phyloP scores from a whole-genome alignment of 2,329 filamentous ascomycete species.

The Juglanconis juglandina region DNA sequence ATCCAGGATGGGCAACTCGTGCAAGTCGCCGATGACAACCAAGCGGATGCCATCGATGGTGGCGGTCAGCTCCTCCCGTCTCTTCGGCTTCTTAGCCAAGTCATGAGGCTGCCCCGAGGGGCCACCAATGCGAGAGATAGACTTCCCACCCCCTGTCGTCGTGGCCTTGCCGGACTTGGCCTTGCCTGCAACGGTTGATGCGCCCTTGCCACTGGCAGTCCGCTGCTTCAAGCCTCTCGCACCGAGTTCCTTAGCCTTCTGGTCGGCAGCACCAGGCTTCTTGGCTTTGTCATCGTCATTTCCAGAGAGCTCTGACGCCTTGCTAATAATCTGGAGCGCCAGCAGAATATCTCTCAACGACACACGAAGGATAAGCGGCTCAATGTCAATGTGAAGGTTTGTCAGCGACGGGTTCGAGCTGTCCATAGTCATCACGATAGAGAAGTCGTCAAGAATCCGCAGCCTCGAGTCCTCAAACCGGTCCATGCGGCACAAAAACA shows the following conservation, averaged over 20 bases:
- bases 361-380: constrained; percentile 84
- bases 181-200: constrained; percentile 46
- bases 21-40: constrained; percentile 90
- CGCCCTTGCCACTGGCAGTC: constrained; percentile 53
- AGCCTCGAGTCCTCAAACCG: constrained; percentile 87
- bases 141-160: constrained; percentile 11
- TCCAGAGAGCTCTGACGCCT: constrained; percentile 82
- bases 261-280: constrained; percentile 42
- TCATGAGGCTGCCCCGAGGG: constrained; percentile 28
- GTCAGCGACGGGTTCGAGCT: constrained; percentile 59
- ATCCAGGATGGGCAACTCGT: constrained; percentile 93
- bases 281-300: constrained; percentile 45
- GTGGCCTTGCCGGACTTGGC: constrained; percentile 34
- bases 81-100: constrained; percentile 28
- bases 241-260: constrained; percentile 54
- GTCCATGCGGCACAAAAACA: constrained; percentile 99
- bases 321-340: constrained; percentile 86
- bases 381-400: constrained; percentile 81
- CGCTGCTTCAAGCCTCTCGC: constrained; percentile 49
- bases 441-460: constrained; percentile 95
- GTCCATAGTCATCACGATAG: constrained; percentile 84
- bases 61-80: constrained; percentile 76
- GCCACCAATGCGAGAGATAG: constrained; percentile 5
- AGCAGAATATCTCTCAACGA: constrained; percentile 93
- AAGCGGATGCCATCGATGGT: constrained; percentile 84